These are phyloP conservation scores for Begonia fuchsioides DNA, from an alignment of 306 rosid species.

Conservation along the genomic window DNA sequence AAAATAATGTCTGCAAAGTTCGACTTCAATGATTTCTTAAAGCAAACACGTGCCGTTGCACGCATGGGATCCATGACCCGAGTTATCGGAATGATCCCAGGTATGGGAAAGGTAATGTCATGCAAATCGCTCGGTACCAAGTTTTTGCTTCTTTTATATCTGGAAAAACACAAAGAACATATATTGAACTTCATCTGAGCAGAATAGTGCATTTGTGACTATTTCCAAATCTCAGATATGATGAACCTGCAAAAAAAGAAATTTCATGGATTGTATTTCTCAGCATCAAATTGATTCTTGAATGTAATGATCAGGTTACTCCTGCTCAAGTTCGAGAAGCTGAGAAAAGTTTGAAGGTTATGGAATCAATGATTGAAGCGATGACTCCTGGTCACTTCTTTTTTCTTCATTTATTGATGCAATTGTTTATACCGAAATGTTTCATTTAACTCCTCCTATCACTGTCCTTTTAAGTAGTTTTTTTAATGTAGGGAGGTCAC, in stretches of 20 bases:
- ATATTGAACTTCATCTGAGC: no score
- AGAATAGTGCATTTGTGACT: no score
- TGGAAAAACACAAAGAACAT: background rate
- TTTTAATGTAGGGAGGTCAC: no score
- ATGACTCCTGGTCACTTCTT: conserved; percentile 69
- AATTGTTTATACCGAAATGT: no score
- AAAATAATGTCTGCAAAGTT: conserved; percentile 97
- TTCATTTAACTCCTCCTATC: no score
- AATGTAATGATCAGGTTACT: conserved; percentile 49
- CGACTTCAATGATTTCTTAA: conserved; percentile 90
- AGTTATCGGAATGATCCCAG: conserved; percentile 98
- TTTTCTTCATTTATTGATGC: no score
- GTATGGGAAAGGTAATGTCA: conserved; percentile 73
- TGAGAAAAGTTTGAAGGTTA: conserved; percentile 68
- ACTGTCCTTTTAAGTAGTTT: no score
- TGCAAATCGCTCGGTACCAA: no score
- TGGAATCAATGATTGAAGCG: conserved; percentile 96
- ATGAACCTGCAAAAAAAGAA: conserved; percentile 7
- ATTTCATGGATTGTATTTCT: conserved; percentile 1
- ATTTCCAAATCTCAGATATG: background rate
- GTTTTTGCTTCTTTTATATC: background rate
- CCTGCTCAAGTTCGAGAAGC: conserved; percentile 98
- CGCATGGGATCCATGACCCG: conserved; percentile 97
- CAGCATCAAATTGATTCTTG: conserved; percentile 5
- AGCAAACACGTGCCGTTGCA: conserved; percentile 94